A percentile compares a stretch with the other conserved stretches of the same genome.
These are phyloP conservation scores for Angophora floribunda DNA, from an alignment of 345 rosid genomes.

Conservation along the genomic window DNA sequence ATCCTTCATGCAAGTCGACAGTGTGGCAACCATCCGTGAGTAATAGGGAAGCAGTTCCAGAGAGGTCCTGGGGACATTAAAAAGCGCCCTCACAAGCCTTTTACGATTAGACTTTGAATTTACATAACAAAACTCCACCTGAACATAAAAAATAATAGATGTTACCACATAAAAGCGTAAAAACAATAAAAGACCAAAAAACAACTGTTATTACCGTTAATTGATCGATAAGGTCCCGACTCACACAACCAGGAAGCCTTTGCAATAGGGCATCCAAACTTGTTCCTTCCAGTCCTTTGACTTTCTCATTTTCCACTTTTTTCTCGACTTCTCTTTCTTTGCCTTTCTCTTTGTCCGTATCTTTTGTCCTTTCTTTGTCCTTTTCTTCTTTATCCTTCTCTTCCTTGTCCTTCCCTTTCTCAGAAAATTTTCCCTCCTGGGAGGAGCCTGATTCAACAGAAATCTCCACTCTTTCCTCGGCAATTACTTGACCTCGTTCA, in stretches of 20 bases:
- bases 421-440: conserved; percentile 48
- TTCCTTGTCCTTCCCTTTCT: conserved; percentile 77
- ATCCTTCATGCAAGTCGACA: conserved; percentile 96
- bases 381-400: conserved; percentile 63
- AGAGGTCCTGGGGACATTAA: conserved; percentile 96
- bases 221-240: conserved; percentile 99
- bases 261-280: conserved; percentile 89
- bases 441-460: conserved; percentile 42
- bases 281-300: conserved; percentile 80
- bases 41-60: conserved; percentile 92
- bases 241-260: conserved; percentile 91
- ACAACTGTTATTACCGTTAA: conserved; percentile 54
- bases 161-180: background rate
- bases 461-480: conserved; percentile 49
- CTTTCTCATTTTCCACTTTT: conserved; percentile 73
- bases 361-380: conserved; percentile 16
- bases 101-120: conserved; percentile 93
- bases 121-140: conserved; percentile 97
- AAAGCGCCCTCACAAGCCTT: conserved; percentile 89
- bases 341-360: conserved; percentile 51
- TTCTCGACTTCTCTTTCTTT: conserved; percentile 79
- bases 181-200: background rate
- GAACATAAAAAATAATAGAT: conserved; percentile 6
- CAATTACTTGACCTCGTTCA: conserved; percentile 42
- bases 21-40: conserved; percentile 93